These are phyloP conservation scores for Acanthamoeba castellanii DNA, from an alignment of 208 protist species.

Conservation along the genomic window DNA sequence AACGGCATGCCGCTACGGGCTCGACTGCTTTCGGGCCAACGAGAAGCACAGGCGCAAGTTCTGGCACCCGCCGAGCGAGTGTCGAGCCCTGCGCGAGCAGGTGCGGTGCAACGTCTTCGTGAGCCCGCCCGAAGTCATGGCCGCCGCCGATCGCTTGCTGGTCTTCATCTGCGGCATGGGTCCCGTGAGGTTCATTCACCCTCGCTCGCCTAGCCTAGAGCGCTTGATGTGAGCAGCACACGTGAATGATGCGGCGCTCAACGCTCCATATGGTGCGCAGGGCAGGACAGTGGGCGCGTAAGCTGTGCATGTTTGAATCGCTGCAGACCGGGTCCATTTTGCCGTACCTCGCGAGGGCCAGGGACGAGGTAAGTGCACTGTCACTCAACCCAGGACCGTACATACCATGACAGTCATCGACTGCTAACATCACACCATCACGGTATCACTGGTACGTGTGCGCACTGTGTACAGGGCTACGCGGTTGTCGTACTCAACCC, in stretches of 20 bases:
- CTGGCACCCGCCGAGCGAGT: slow-evolving; percentile 7
- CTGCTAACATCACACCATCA: too few species aligned
- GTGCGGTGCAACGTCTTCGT: slow-evolving; percentile 55
- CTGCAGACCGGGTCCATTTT: slow-evolving; percentile 21
- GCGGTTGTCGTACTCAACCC: slow-evolving; percentile 53
- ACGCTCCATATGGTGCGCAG: background rate
- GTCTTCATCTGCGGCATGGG: slow-evolving; percentile 68
- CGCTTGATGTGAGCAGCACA: too few species aligned
- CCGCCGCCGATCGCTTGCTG: background rate
- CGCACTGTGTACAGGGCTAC: background rate
- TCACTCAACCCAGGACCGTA: too few species aligned
- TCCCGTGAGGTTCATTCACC: slow-evolving; percentile 1
- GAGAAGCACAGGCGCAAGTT: background rate
- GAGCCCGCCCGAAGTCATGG: slow-evolving; percentile 28
- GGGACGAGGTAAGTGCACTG: background rate
- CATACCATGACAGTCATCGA: too few species aligned
- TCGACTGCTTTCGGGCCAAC: slow-evolving; percentile 5
- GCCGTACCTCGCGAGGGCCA: slow-evolving; percentile 2
- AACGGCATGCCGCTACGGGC: background rate
- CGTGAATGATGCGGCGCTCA: background rate
- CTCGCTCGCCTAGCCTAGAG: background rate
- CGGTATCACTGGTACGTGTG: too few species aligned
- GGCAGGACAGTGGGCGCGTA: slow-evolving; percentile 60
- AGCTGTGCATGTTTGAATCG: slow-evolving; percentile 47
- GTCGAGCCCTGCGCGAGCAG: background rate